Evolutionary conservation across 441 rosid genomes (phyloP), one percentile per base, ranked within the genome.

Genomic region (Croton setiger): DNA sequence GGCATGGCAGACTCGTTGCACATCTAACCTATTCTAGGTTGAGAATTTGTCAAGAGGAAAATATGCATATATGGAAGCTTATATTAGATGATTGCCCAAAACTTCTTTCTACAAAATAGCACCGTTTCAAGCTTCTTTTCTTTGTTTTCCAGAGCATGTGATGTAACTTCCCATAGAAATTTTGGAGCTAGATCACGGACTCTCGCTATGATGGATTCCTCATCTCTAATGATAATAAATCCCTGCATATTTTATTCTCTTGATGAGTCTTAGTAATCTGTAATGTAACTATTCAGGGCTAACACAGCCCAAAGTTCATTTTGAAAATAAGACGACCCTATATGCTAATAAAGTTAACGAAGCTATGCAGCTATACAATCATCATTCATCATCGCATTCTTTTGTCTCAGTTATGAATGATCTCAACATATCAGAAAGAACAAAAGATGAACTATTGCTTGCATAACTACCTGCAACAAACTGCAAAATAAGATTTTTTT

Each of bases 91-190:
- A 78, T 70, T 36, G 88, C 88, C 96, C 98, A 95, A 73, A 92
- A 95, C 78, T 75, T 92, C 81, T 90, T 95, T 70, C 93, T 82
- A 75, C 99, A 88, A 44, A 90, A 75, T 47, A 95, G 73, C 65
- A 92, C 93, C 3, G 82, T 75, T 66, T 90, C 99, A 66, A 64
- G 75, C 78, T 70, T 78, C 78, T 83, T 90, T 72, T 76, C 80
- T 77, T 77, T 88, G 81, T 85, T 87, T 59, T 83, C 70, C 15
- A 90, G 77, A 63, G 68, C 31, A 69, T 87, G 86, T 44, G 85
- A 75, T 72, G 83, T 71, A 18, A 89, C 85, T 21, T 90, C 92
- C 99, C 99, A 92, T 39, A 92, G 73, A 74, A 81, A 87, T 64
- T 88, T 95, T 8, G 96, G 85, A 57, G 91, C 92, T 18, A 89